Evolutionary conservation across 2,329 filamentous ascomycete genomes (phyloP).

Genomic region (Talaromyces sp.): DNA sequence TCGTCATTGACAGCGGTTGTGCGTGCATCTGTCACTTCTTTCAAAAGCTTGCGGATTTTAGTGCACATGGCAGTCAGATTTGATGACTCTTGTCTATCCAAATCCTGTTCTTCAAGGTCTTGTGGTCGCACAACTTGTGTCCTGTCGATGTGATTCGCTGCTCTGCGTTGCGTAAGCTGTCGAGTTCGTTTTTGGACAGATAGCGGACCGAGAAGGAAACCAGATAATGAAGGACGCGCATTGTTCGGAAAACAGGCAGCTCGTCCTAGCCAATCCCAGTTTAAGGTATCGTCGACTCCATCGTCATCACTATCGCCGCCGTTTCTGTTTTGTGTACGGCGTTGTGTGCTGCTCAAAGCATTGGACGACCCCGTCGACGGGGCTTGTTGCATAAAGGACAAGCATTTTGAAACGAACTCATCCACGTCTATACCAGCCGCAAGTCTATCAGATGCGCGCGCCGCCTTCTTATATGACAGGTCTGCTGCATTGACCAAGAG

Average conservation of each 20-base stretch:
- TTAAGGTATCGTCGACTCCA: conserved; percentile 66
- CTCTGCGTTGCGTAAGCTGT: conserved; percentile 65
- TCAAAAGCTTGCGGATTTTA: conserved; percentile 65
- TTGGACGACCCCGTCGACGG: conserved; percentile 53
- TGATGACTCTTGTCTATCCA: conserved; percentile 71
- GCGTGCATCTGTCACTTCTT: conserved; percentile 40
- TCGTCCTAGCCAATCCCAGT: conserved; percentile 81
- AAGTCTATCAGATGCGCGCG: conserved; percentile 67
- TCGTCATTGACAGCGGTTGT: conserved; percentile 50
- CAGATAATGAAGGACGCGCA: conserved; percentile 69
- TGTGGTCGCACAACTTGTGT: conserved; percentile 69
- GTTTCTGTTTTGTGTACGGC: conserved; percentile 36
- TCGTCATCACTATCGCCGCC: conserved; percentile 65
- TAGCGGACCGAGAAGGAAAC: conserved; percentile 82
- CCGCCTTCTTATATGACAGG: conserved; percentile 71
- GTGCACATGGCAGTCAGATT: conserved; percentile 75
- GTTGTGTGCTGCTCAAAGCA: conserved; percentile 37
- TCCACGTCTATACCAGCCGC: conserved; percentile 80
- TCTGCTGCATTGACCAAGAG: conserved; percentile 78
- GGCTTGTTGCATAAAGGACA: conserved; percentile 76
- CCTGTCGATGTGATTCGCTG: conserved; percentile 63
- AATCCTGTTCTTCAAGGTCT: conserved; percentile 69
- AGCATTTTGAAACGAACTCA: conserved; percentile 86
- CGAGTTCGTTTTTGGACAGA: conserved; percentile 82
- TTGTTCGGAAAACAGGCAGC: conserved; percentile 71